Evolutionary conservation across 2,329 filamentous ascomycete genomes (phyloP), one percentile per base, ranked within the genome.

Genomic region (Aspergillus japonicus): DNA sequence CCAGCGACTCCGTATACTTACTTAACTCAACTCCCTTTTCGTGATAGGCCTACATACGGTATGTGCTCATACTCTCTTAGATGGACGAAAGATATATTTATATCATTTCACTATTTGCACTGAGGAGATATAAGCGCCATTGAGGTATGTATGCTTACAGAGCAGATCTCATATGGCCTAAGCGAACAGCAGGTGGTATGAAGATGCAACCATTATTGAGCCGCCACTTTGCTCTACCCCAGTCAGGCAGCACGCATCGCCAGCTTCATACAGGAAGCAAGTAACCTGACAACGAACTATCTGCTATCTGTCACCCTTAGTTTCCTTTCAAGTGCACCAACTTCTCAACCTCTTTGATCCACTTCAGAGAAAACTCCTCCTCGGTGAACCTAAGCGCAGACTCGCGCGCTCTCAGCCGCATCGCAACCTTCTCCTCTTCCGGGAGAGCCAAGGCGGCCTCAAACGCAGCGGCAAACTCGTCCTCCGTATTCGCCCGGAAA

Each of bases 351-450:
- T 96, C 86, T 31, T 76, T 75, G 48, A 91, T 77, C 94, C 95
- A 99, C 66, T 87, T 88, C 67, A 83, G 83, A 1, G 85, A 87
- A 78, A 99, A 99, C 60, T 89, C 90, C 68, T 89, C 87, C 70
- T 97, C 94, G 0, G 91, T 93, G 72, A 99, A 99, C 50, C 95
- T 82, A 76, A 86, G 85, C 1, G 93, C 90, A 5, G 91, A 96
- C 67, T 84, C 80, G 42, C 92, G 83, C 0, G 95, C 94, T 59
- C 94, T 82, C 33, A 83, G 75, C 23, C 95, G 84, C 81, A 96
- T 91, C 0, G 85, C 87, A 16, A 93, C 76, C 21, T 88, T 89
- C 62, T 96, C 86, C 14, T 74, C 68, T 29, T 77, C 68, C 0
- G 77, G 75, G 11, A 87, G 80, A 4, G 95, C 79, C 6, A 98